Evolutionary conservation across 495 filamentous ascomycete genomes (phyloP).

Genomic region (Cercophora sp.): DNA sequence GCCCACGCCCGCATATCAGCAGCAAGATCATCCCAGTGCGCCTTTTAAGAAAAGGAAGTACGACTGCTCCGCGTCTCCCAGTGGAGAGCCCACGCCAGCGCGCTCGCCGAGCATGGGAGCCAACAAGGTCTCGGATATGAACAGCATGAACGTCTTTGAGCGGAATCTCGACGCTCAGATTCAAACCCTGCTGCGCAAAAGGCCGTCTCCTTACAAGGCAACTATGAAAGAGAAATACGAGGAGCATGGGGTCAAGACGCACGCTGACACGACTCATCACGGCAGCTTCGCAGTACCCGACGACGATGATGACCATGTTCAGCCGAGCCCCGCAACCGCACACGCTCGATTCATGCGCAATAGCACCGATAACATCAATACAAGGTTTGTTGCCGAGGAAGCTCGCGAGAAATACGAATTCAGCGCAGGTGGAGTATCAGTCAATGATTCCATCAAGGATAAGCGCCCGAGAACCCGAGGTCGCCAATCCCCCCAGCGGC

Average conservation of each 20-base stretch:
- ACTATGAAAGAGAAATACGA: not conserved
- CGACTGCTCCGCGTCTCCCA: constrained; percentile 16
- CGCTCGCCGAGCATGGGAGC: too few relatives aligned
- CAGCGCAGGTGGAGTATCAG: constrained; percentile 36
- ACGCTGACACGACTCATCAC: constrained; percentile 30
- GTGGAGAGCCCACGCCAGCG: constrained; percentile 19
- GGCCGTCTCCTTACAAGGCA: not conserved
- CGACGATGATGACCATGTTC: constrained; percentile 34
- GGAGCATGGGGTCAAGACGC: not conserved
- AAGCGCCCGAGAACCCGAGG: too few relatives aligned
- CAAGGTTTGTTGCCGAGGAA: constrained; percentile 48
- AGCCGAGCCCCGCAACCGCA: constrained; percentile 16
- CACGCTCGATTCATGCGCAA: constrained; percentile 45
- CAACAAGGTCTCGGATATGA: too few relatives aligned
- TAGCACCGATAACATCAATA: constrained; percentile 74
- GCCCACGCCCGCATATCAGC: too few relatives aligned
- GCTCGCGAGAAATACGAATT: constrained; percentile 34
- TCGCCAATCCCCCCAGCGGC: constrained; percentile 30
- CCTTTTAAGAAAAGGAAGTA: not conserved
- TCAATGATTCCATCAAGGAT: constrained; percentile 23
- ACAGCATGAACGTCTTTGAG: constrained; percentile 26
- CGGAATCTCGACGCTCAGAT: constrained; percentile 21
- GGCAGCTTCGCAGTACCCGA: constrained; percentile 49
- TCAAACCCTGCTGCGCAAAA: constrained; percentile 21
- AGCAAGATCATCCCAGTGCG: not conserved